These are phyloP conservation scores for Pleoardoris graminearum DNA, from an alignment of 2,329 filamentous ascomycete genomes.

Conservation along the genomic window DNA sequence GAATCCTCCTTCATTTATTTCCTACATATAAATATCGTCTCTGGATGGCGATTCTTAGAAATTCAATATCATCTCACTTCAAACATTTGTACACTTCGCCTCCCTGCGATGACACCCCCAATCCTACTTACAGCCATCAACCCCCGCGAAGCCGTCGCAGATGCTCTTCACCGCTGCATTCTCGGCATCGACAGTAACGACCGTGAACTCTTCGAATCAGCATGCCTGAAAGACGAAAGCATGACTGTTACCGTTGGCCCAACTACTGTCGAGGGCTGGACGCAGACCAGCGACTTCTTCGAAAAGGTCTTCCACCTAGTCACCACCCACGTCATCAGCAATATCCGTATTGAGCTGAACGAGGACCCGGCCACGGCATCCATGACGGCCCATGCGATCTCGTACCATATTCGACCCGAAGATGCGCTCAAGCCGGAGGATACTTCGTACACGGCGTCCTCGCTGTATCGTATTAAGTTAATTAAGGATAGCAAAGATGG, in stretches of 20 bases:
- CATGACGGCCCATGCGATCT: slow-evolving; percentile 23
- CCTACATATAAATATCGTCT: too few relatives aligned
- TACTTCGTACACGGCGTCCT: slow-evolving; percentile 24
- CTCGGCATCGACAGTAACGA: slow-evolving; percentile 30
- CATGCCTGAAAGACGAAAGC: slow-evolving; percentile 19
- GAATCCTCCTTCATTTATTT: too few relatives aligned
- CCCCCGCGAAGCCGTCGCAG: slow-evolving; percentile 27
- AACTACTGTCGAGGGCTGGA: slow-evolving; percentile 20
- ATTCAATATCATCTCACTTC: too few relatives aligned
- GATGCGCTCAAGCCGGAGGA: slow-evolving; percentile 23
- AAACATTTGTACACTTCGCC: too few relatives aligned
- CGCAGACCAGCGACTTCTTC: slow-evolving; percentile 20
- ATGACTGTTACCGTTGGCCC: slow-evolving; percentile 23
- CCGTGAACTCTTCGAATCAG: slow-evolving; percentile 23
- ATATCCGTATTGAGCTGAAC: slow-evolving; percentile 24
- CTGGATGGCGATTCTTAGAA: too few relatives aligned
- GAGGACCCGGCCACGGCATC: slow-evolving; percentile 20
- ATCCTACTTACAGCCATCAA: slow-evolving; percentile 15
- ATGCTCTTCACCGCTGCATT: slow-evolving; percentile 28
- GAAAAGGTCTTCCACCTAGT: slow-evolving; percentile 19
- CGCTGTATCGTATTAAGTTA: slow-evolving; percentile 25
- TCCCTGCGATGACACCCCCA: slow-evolving; percentile 17
- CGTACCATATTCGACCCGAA: slow-evolving; percentile 26
- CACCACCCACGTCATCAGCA: slow-evolving; percentile 30
- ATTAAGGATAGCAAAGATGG: slow-evolving; percentile 20